Base-by-base conservation (phyloP, 1,284 basidiomycete species). In the Fistulina hepatica region DNA sequence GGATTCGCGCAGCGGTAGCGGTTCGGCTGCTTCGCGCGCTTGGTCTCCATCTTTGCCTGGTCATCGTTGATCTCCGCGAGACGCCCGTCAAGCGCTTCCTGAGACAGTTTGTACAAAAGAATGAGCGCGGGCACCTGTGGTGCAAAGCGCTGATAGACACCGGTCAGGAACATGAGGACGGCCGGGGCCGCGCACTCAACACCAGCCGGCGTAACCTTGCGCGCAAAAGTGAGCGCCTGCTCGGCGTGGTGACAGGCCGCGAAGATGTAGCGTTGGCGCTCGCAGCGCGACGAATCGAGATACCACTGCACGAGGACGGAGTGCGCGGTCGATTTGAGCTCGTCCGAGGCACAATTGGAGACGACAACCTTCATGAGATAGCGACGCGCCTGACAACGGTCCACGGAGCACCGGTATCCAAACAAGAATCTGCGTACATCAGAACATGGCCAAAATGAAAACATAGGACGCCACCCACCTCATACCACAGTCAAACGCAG, bases 1-100 rank as follows among this genome's bases (percentile, higher is more conserved):
- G 50, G 40, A 6, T 45, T 50, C 0, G 57, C 58, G 38, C 58
- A 60, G 4, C 48, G 40, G 46, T 59, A 61, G 26, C 56, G 37
- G 34, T 53, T 51, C 2, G 58, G 48, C 5, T 44, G 44, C 36
- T 55, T 50, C 41, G 50, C 41, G 38, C 54, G 52, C 42, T 52
- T 57, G 6, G n/a, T 6, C n/a, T 30, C 27, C 27, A 30, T 30
- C 27, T 30, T 30, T n/a, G 6, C n/a, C 6, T 30, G 7, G 7
- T n/a, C 6, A 7, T 30, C 17, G 6, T n/a, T 30, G n/a, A 30
- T 6, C 6, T 30, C 7, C 6, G 6, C 27, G 6, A 6, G 6
- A 6, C 27, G 6, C 27, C 7, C n/a, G n/a, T 30, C 6, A 6
- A 6, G 6, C 27, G 27, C 27, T n/a, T 7, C n/a, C 6, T 16